A percentile compares a stretch with the other conserved stretches of the same genome.
phyloP scores from a whole-genome alignment of 2,329 filamentous ascomycete species.

The Neonectria sp. region DNA sequence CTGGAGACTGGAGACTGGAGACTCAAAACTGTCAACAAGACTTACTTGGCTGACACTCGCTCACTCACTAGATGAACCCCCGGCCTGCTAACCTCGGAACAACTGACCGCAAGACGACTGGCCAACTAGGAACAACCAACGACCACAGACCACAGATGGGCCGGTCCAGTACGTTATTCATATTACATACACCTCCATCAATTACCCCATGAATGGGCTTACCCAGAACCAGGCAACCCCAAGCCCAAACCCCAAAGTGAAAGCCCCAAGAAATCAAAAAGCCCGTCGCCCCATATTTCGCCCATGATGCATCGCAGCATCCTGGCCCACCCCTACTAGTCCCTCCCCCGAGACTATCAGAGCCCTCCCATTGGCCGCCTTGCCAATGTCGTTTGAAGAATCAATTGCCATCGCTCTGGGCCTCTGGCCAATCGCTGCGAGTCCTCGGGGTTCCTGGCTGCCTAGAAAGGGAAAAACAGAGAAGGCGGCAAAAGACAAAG shows the following conservation, averaged over 20 bases:
- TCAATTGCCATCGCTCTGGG: constrained; percentile 48
- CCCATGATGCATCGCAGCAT: constrained; percentile 32
- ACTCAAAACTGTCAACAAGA: too few species aligned
- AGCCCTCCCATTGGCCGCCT: constrained; percentile 44
- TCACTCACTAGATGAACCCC: constrained; percentile 11
- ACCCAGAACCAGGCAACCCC: not conserved
- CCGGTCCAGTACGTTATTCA: constrained; percentile 14
- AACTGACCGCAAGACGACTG: not conserved
- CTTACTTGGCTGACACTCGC: too few species aligned
- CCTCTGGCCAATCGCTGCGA: constrained; percentile 36
- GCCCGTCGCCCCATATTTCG: constrained; percentile 33
- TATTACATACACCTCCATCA: constrained; percentile 1
- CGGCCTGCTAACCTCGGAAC: constrained; percentile 27
- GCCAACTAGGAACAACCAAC: too few species aligned
- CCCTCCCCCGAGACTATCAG: constrained; percentile 42
- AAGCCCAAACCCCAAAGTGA: constrained; percentile 14
- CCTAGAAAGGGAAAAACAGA: constrained; percentile 33
- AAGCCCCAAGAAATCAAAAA: constrained; percentile 4
- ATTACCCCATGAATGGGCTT: constrained; percentile 23
- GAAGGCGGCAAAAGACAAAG: not conserved
- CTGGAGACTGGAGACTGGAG: not conserved
- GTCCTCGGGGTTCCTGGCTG: constrained; percentile 17
- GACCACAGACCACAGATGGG: not conserved
- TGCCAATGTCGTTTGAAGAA: constrained; percentile 48
- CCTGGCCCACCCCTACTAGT: constrained; percentile 34